Base-by-base conservation (phyloP, 768 basidiomycete species). In the Podaxis sp. region DNA sequence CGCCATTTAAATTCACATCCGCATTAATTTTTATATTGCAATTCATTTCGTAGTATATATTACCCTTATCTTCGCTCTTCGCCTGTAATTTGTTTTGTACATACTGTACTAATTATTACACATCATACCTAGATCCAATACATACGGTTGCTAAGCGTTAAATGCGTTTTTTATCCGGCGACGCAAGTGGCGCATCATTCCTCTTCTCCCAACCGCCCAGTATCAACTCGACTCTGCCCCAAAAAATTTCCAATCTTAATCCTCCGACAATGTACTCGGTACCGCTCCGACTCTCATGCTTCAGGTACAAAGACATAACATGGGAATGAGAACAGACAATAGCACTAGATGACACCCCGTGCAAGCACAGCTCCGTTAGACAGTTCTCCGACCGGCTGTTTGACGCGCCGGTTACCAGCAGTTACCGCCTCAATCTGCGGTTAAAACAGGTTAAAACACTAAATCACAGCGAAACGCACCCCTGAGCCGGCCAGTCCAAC, bases 11-110 rank as follows among this genome's bases (percentile, higher is more conserved):
- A 27, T 19, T n/a, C 27, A 22, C 15, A 29, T 51, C 43, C 5
- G 40, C 40, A 57, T 38, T 55, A 33, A 33, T 12, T 38, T 55
- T 41, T 19, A 55, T 15, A 25, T 38, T 19, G 36, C 19, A 38
- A 38, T 22, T 22, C 38, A 38, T 22, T 27, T 19, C 46, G 19
- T 40, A 59, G 68, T 68, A 69, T 68, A 65, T 55, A 41, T 64
- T 43, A 33, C 38, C 54, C 43, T 56, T 41, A 61, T 60, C 65
- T 54, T 56, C 51, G 46, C 67, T 54, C 61, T 70, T 55, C 36
- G 36, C 9, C 0, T 36, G 13, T 55, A 55, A 55, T 55, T 55
- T n/a, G 17, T 55, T 29, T 52, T 52, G 51, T 29, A 29, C 25
- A 52, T 52, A 15, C 12, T 37, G 15, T 12, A 27, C 24, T 55